A percentile compares a stretch with the other conserved stretches of the same genome.
Evolutionary conservation across 1,139 yeast species (phyloP).

Genomic region (Starmera stellimalicola): DNA sequence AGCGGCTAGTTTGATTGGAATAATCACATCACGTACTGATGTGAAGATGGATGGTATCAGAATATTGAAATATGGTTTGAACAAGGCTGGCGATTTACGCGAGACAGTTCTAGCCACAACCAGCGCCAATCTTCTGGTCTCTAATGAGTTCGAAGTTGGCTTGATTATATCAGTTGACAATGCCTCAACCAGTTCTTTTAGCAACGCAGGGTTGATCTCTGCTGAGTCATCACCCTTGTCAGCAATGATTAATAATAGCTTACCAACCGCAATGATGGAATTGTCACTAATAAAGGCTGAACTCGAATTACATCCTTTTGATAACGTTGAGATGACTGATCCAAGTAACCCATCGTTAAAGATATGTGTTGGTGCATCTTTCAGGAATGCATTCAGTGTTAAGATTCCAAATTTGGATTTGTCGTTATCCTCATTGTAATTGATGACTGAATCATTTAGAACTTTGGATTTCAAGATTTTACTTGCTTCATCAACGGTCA

Average conservation of each 20-base stretch:
- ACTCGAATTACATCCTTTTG: conserved; percentile 35
- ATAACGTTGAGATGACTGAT: conserved; percentile 40
- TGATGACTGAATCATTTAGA: conserved; percentile 27
- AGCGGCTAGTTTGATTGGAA: conserved; percentile 90
- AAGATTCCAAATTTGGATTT: conserved; percentile 55
- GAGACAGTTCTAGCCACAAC: conserved; percentile 72
- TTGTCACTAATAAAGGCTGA: conserved; percentile 62
- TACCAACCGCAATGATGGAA: conserved; percentile 78
- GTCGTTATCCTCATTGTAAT: conserved; percentile 28
- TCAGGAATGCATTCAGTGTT: conserved; percentile 71
- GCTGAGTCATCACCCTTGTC: conserved; percentile 27
- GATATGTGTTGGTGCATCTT: conserved; percentile 60
- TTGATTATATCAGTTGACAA: conserved; percentile 39
- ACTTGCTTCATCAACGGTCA: conserved; percentile 56
- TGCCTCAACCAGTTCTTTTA: conserved; percentile 33
- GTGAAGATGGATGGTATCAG: conserved; percentile 70
- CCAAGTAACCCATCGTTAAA: conserved; percentile 39
- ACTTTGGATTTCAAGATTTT: conserved; percentile 53
- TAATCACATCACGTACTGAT: conserved; percentile 74
- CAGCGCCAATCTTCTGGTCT: conserved; percentile 70
- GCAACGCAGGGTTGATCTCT: conserved; percentile 29
- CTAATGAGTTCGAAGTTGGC: conserved; percentile 60
- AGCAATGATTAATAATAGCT: conserved; percentile 47
- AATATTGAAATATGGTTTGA: conserved; percentile 43
- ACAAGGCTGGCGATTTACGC: conserved; percentile 43